phyloP scores from a whole-genome alignment of 345 rosid species.

The Schrenkiella parvula region DNA sequence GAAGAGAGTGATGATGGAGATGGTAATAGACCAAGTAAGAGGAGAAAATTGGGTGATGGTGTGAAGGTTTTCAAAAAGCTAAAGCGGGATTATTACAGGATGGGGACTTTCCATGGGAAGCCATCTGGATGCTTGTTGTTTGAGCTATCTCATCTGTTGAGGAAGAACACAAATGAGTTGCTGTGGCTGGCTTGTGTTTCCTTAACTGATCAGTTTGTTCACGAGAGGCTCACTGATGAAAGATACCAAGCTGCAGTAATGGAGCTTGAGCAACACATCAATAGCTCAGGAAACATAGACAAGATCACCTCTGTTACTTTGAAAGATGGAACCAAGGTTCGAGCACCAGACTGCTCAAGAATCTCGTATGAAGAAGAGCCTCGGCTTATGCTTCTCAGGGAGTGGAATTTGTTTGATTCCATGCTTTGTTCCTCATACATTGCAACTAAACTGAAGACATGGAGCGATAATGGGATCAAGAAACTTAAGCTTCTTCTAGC shows the following conservation, averaged over 20 bases:
- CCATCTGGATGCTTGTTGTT: conserved; percentile 88
- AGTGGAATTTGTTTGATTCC: conserved; percentile 95
- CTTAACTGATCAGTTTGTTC: conserved; percentile 89
- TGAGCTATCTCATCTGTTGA: conserved; percentile 66
- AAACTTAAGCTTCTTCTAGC: conserved; percentile 95
- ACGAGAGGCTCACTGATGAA: conserved; percentile 89
- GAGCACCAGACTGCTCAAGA: conserved; percentile 82
- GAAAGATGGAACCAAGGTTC: conserved; percentile 84
- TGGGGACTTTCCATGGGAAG: conserved; percentile 94
- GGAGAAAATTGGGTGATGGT: conserved; percentile 53
- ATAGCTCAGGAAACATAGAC: conserved; percentile 74
- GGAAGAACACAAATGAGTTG: conserved; percentile 91
- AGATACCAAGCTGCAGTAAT: conserved; percentile 93
- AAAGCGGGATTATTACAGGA: conserved; percentile 64
- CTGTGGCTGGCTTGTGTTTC: conserved; percentile 97
- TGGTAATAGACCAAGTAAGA: conserved; percentile 51
- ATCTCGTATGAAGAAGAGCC: conserved; percentile 94
- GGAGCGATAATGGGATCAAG: conserved; percentile 96
- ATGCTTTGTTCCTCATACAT: conserved; percentile 90
- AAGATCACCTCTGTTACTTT: conserved; percentile 73
- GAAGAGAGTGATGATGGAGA: conserved; percentile 36
- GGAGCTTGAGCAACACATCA: conserved; percentile 97
- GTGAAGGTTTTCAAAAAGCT: conserved; percentile 57
- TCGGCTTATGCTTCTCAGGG: conserved; percentile 78
- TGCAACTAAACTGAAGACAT: conserved; percentile 82